Percentiles rank a stretch among this genome's conserved stretches.
Evolutionary conservation across 2,329 filamentous ascomycete genomes (phyloP).

Genomic region (Colletotrichum sansevieriae): DNA sequence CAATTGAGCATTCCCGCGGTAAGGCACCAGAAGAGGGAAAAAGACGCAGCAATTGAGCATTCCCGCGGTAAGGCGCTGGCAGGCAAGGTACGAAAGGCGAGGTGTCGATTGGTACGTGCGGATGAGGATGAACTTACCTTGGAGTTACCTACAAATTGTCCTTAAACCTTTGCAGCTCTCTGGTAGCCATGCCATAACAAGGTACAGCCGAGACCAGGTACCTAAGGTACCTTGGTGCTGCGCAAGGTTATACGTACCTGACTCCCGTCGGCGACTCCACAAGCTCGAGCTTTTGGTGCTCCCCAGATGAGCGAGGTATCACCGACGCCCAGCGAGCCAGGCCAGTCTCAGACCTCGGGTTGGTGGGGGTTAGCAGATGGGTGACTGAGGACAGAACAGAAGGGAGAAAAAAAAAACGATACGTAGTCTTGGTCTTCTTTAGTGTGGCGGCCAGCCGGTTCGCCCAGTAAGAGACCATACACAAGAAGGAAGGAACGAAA

Average conservation of each 20-base stretch:
- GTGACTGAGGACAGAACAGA: constrained; percentile 11
- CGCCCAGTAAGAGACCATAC: constrained; percentile 14
- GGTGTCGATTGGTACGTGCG: constrained; percentile 31
- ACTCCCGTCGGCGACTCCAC: constrained; percentile 36
- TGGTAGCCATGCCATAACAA: constrained; percentile 28
- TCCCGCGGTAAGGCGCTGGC: constrained; percentile 14
- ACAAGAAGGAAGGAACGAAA: neutral
- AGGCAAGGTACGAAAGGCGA: constrained; percentile 17
- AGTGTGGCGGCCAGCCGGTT: constrained; percentile 17
- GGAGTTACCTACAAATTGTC: constrained; percentile 39
- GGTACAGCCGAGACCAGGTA: constrained; percentile 18
- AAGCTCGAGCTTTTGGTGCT: constrained; percentile 21
- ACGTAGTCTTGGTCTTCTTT: constrained; percentile 12
- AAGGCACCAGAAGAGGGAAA: neutral
- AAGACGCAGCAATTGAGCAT: neutral
- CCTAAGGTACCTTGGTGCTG: neutral
- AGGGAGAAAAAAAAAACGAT: constrained; percentile 13
- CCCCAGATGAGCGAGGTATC: constrained; percentile 40
- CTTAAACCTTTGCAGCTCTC: constrained; percentile 22
- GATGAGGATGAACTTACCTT: constrained; percentile 36
- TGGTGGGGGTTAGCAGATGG: constrained; percentile 18
- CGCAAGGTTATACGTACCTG: constrained; percentile 25
- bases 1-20: neutral
- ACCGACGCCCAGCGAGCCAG: constrained; percentile 37
- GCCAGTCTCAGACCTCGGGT: constrained; percentile 26